Evolutionary conservation across 73 alveolate species (phyloP), one percentile per base, ranked within the genome.

Genomic region (Tetrahymena elliotti): DNA sequence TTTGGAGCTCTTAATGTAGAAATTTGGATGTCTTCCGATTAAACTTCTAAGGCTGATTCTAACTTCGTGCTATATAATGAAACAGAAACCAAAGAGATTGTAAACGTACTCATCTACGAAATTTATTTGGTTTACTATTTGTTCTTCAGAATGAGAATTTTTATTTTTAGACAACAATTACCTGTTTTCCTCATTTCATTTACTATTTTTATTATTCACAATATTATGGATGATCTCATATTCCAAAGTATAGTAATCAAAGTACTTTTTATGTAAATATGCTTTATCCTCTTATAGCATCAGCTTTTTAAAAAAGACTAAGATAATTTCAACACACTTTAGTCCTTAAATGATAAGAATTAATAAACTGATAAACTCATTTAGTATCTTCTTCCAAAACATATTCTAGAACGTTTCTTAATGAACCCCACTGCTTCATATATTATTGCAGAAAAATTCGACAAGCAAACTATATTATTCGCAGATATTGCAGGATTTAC

Each of bases 361-460:
- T 10, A 68, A 68, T 36, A 68, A 31, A 68, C 88, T 6, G 88
- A 68, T 68, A 68, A 68, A 68, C 36, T 68, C 15, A 94, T 94
- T 8, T 84, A 94, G 36, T 94, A 94, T 94, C 53, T 94, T 4
- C 83, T 94, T 36, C 96, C 96, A 31, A 94, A 47, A 35, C 96
- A 94, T 41, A 94, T 94, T 24, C 84, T 94, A 12, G 52, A 94
- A 18, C 52, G 93, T 52, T 94, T 94, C 40, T 97, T 98, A 27
- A 97, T 96, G 93, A 96, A 97, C 93, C 96, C 96, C 84, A 97
- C 97, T 94, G 98, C 97, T 93, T 96, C 96, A 6, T 97, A 98
- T 31, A 96, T 96, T 10, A 97, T 94, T 35, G 93, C 93, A 22
- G 97, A 95, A 34, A 88, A 92, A 41, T 68, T 95, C 10, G 95